Percentiles rank a stretch among this genome's conserved stretches.
Conservation (phyloP, 768 basidiomycete genomes). For the Auriscalpium vulgare region DNA sequence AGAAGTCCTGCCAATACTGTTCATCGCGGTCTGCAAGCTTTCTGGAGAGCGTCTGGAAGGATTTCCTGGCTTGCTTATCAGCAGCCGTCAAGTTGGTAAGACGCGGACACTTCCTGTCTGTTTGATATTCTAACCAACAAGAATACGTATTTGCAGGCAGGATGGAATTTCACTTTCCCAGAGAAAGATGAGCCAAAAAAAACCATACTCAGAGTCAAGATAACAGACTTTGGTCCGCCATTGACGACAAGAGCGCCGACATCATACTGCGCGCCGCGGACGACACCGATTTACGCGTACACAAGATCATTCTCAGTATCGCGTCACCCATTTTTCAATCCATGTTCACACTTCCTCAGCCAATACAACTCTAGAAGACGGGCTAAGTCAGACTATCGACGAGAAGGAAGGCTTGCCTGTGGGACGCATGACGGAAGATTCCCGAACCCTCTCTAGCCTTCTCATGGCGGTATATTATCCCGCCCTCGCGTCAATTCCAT, state of each 20-base stretch:
- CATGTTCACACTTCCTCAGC: conserved; percentile 4
- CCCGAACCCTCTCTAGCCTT: neutral
- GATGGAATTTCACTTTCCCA: too few relatives aligned
- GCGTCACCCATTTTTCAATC: conserved; percentile 6
- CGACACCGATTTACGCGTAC: conserved; percentile 7
- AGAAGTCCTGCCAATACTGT: too few relatives aligned
- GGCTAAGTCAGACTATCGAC: neutral
- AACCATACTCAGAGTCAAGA: too few relatives aligned
- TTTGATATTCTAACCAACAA: too few relatives aligned
- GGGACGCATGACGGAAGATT: neutral
- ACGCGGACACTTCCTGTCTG: too few relatives aligned
- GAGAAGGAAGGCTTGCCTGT: neutral
- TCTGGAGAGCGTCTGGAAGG: too few relatives aligned
- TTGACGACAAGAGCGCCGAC: conserved; percentile 7
- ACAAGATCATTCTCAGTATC: conserved; percentile 7
- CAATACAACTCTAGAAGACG: neutral
- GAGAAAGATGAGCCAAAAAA: too few relatives aligned
- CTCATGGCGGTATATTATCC: neutral
- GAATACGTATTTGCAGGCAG: too few relatives aligned
- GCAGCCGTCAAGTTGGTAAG: too few relatives aligned
- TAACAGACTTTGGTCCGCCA: neutral
- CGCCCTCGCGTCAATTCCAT: neutral
- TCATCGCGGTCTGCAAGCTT: too few relatives aligned
- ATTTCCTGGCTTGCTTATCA: too few relatives aligned
- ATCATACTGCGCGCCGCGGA: conserved; percentile 10